These are phyloP conservation scores for Trichosporon coremiiforme DNA, from an alignment of 1,284 basidiomycete genomes.

Conservation along the genomic window DNA sequence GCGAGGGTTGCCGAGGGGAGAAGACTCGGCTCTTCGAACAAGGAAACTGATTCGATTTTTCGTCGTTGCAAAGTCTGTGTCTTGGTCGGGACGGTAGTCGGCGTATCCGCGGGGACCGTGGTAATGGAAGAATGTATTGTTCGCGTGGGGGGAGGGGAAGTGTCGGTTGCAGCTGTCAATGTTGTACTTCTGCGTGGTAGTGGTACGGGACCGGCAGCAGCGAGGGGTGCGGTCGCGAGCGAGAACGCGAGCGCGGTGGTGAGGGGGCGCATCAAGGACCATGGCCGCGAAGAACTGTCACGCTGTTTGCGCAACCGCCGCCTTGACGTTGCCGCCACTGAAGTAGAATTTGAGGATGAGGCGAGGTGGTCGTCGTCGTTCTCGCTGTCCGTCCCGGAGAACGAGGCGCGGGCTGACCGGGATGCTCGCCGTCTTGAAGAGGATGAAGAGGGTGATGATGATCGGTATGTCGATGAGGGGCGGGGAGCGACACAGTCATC, in stretches of 20 bases:
- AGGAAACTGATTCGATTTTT: slow-evolving; percentile 12
- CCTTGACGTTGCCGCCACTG: slow-evolving; percentile 6
- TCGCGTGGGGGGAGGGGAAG: background rate
- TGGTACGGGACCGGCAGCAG: slow-evolving; percentile 14
- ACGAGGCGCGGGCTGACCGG: background rate
- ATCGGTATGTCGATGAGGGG: background rate
- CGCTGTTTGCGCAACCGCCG: slow-evolving; percentile 6
- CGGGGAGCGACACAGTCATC: slow-evolving; percentile 6
- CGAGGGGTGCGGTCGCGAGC: slow-evolving; percentile 16
- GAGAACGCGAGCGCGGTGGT: slow-evolving; percentile 16
- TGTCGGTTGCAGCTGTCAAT: slow-evolving; percentile 8
- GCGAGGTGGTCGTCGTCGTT: background rate
- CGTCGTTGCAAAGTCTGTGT: background rate
- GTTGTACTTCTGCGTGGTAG: background rate
- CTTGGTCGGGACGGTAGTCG: slow-evolving; percentile 1
- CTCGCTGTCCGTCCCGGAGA: background rate
- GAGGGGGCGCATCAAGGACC: background rate
- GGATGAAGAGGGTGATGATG: background rate
- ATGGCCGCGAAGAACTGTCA: background rate
- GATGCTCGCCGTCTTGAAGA: slow-evolving; percentile 2
- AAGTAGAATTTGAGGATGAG: background rate
- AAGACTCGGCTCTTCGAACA: slow-evolving; percentile 14
- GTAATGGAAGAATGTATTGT: background rate
- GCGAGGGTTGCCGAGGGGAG: slow-evolving; percentile 16
- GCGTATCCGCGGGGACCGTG: slow-evolving; percentile 8